Base-by-base conservation (phyloP, 345 rosid genomes). In the Gossypium herbaceum region DNA sequence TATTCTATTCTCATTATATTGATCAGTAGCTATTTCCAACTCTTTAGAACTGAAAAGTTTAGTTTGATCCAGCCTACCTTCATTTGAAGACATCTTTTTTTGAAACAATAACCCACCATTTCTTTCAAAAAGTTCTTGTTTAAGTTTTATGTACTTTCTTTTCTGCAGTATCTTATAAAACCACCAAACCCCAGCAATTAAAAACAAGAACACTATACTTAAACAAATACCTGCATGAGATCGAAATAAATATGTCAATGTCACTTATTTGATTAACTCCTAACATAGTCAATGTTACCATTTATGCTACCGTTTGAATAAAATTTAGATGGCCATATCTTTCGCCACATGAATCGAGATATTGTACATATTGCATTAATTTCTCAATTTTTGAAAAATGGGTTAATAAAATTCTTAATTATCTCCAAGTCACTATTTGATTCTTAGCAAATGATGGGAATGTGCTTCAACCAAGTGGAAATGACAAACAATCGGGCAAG, bases 81-180 rank as follows among this genome's bases (percentile, higher is more conserved):
- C 65, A 2, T 60, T 13, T 2, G 65, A 60, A 60, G 43, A 60
- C n/a, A 60, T 2, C 43, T 25, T 27, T 27, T 60, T 60, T 17
- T 2, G 78, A 73, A 62, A 39, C 20, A 62, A 9, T 62, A 62
- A 34, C 3, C 68, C 47, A 62, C 67, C 47, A 17, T 62, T 62
- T 15, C 67, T 34, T 15, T 39, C 44, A 34, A 62, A 62, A 6
- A 29, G 4, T 8, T 62, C 8, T 16, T 9, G 48, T 17, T 34
- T 39, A 45, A 62, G 47, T 34, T 62, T 59, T 12, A 24, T 25
- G 9, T 59, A 24, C 9, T 59, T 59, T 59, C 41, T 25, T 59
- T 16, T 59, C 39, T 12, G 6, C 4, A 24, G n/a, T 25, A 0
- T 24, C 9, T 5, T 59, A 25, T 12, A 5, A 59, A 24, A 34